These are phyloP conservation scores for Bocquillonia castaneifolia DNA, from an alignment of 441 rosid species.

Conservation along the genomic window DNA sequence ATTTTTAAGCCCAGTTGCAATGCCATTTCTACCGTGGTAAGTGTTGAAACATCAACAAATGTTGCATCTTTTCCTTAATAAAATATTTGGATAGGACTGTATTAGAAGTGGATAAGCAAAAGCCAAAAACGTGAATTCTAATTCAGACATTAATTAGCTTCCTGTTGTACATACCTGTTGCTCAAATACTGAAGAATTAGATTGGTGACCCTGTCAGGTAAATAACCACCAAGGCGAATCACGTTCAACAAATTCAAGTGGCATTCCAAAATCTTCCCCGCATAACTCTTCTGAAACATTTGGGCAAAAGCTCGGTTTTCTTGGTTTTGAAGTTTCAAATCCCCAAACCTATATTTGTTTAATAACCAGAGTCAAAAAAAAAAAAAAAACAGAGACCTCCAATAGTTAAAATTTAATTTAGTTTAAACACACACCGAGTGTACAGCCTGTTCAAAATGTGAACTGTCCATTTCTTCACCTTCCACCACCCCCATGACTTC, in stretches of 20 bases:
- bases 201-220: constrained; percentile 93
- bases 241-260: constrained; percentile 78
- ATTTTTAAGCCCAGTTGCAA: no score
- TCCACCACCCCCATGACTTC: constrained; percentile 99
- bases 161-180: constrained; percentile 83
- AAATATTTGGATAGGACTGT: no score
- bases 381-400: neutral
- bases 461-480: constrained; percentile 96
- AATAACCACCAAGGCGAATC: constrained; percentile 79
- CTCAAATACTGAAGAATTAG: constrained; percentile 91
- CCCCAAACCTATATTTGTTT: constrained; percentile 71
- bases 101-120: no score
- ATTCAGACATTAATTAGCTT: no score
- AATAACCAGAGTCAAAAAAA: constrained; percentile 7
- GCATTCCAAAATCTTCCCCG: constrained; percentile 90
- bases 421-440: constrained; percentile 51
- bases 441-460: constrained; percentile 92
- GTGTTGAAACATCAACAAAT: no score
- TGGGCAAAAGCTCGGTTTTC: constrained; percentile 88
- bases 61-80: no score
- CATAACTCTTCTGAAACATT: constrained; percentile 85
- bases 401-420: constrained; percentile 5
- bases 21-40: no score
- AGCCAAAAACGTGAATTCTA: no score
- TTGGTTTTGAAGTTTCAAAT: constrained; percentile 82